Evolutionary conservation across 2,329 filamentous ascomycete genomes (phyloP), one percentile per base, ranked within the genome.

Genomic region (Thermoascus crustaceus): DNA sequence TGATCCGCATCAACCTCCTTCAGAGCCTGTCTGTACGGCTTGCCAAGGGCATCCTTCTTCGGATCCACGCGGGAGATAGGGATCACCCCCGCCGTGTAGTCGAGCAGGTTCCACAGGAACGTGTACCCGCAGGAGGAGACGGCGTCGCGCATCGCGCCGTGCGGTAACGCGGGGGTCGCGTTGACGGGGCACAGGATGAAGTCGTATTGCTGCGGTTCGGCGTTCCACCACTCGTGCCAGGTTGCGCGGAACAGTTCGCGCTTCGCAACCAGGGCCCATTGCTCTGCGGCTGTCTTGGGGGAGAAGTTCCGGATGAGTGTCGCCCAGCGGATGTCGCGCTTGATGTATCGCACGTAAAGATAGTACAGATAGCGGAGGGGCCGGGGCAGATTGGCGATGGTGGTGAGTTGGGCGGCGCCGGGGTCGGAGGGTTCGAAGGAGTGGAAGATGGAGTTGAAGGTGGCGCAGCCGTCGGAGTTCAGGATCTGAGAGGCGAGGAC

Each of bases 111-210:
- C 67, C 91, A 96, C 37, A 94, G 63, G 56, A 95, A 94, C 0
- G 88, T 95, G 54, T 96, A 95, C 1, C 86, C 87, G 51, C 88
- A 95, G 46, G 80, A 85, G 43, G 82, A 83, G 29, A 91, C 78
- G 2, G 85, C 85, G 49, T 89, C 80, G 46, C 77, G 76, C 86
- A 94, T 95, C 0, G 78, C 87, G 30, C 80, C 76, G 55, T 94
- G 87, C 1, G 87, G 87, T 3, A 94, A 76, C 1, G 88, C 88
- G 1, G 88, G 87, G 0, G 86, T 94, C 0, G 88, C 86, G 57
- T 95, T 94, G 0, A 81, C 86, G n/a, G 84, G 82, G 7, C 82
- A 78, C 21, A 95, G 62, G 46, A 95, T 72, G 45, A 88, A 80
- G 60, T 95, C 88, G 47, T 89, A 69, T 44, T 88, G 65, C 30